These are phyloP conservation scores for Cucumis melo DNA, from an alignment of 306 rosid genomes.

Conservation along the genomic window DNA sequence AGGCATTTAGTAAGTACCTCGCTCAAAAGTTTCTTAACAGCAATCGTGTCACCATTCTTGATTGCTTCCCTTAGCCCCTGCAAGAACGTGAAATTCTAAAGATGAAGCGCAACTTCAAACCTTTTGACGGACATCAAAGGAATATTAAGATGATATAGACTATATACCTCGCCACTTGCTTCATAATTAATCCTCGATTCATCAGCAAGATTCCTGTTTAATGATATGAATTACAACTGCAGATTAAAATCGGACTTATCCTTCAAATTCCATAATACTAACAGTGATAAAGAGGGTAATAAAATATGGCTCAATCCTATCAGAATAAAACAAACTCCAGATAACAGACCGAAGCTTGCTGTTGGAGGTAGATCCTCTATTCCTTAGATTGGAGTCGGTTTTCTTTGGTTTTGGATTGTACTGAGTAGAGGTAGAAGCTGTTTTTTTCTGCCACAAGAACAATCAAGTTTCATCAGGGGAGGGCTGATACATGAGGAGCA, in stretches of 20 bases:
- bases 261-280: background rate
- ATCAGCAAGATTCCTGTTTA: slow-evolving; percentile 18
- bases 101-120: background rate
- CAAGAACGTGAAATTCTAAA: slow-evolving; percentile 14
- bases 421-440: slow-evolving; percentile 26
- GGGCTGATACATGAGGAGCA: background rate
- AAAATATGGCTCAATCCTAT: background rate
- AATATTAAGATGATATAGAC: slow-evolving; percentile 4
- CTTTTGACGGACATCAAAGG: background rate
- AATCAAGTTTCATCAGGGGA: slow-evolving; percentile 5
- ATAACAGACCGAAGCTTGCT: slow-evolving; percentile 62
- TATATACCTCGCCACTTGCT: slow-evolving; percentile 75
- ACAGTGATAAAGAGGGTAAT: slow-evolving; percentile 7
- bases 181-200: slow-evolving; percentile 44
- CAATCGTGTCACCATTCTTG: slow-evolving; percentile 67
- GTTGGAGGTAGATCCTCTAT: slow-evolving; percentile 55
- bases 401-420: slow-evolving; percentile 65
- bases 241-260: background rate
- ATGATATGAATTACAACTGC: slow-evolving; percentile 6
- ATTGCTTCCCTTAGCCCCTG: slow-evolving; percentile 95
- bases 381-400: slow-evolving; percentile 35
- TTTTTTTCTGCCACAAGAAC: slow-evolving; percentile 31
- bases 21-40: slow-evolving; percentile 77
- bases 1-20: slow-evolving; percentile 39
- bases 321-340: background rate